A percentile compares a stretch with the other conserved stretches of the same genome.
These are phyloP conservation scores for Suillus plorans DNA, from an alignment of 768 basidiomycete genomes.

Conservation along the genomic window DNA sequence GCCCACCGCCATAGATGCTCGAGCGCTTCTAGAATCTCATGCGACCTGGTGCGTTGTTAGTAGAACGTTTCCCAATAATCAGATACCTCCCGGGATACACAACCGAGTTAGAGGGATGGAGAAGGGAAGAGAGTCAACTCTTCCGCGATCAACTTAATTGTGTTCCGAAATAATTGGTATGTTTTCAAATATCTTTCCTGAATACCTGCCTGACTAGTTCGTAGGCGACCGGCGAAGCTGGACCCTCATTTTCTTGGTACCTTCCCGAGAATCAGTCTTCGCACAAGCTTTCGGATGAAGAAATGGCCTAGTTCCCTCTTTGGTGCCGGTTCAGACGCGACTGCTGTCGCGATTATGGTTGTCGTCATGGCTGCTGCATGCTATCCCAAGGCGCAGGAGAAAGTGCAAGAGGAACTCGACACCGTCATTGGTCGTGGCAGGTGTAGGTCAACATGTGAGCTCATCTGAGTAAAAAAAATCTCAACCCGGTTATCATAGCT, in stretches of 20 bases:
- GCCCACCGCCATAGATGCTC: slow-evolving; percentile 28
- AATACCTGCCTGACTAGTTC: slow-evolving; percentile 14
- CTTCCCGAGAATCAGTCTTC: slow-evolving; percentile 55
- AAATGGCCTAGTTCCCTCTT: slow-evolving; percentile 66
- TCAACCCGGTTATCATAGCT: slow-evolving; percentile 22
- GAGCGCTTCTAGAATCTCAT: slow-evolving; percentile 36
- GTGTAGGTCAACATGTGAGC: slow-evolving; percentile 13
- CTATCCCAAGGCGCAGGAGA: slow-evolving; percentile 51
- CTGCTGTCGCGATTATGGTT: slow-evolving; percentile 57
- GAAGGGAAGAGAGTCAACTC: slow-evolving; percentile 52
- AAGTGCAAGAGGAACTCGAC: slow-evolving; percentile 57
- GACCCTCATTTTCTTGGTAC: slow-evolving; percentile 52
- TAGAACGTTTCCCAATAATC: slow-evolving; percentile 38
- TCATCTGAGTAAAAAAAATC: not conserved
- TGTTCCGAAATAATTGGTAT: slow-evolving; percentile 47
- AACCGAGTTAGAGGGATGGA: slow-evolving; percentile 54
- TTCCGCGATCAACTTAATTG: slow-evolving; percentile 53
- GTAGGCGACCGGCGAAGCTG: slow-evolving; percentile 23
- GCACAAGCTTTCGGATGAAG: slow-evolving; percentile 53
- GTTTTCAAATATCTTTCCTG: not conserved
- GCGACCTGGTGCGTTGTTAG: slow-evolving; percentile 34
- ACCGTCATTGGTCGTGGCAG: slow-evolving; percentile 46
- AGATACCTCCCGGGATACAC: slow-evolving; percentile 61
- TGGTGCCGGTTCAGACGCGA: slow-evolving; percentile 67
- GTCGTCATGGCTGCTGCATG: slow-evolving; percentile 57